Base-by-base conservation (phyloP, 257 asterid species). In the Nemophila menziesii region DNA sequence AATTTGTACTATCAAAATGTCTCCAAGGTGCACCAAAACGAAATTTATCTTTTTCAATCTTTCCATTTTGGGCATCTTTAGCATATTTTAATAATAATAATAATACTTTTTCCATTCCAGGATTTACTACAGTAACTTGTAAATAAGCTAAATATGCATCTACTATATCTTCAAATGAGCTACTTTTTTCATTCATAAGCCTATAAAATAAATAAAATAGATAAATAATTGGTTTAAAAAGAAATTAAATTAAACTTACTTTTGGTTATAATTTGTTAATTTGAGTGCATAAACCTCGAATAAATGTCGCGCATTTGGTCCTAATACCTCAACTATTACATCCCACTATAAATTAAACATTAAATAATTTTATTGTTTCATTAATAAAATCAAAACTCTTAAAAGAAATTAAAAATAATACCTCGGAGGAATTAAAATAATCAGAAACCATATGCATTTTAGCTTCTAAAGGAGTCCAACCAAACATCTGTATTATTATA, bases 21-120 rank as follows among this genome's bases (percentile, higher is more conserved):
- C 93, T 76, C 98, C 98, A 89, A 18, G 98, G 86, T 55, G 96
- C 84, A 56, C 98, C 98, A 63, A 80, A 77, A 20, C 70, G 71
- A 46, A 89, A 63, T 55, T 48, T 70, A 66, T 80, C 87, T 64
- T 80, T 68, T 0, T 82, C 52, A 52, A 84, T 61, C 61, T 70
- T 74, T 52, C 93, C 94, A 45, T 61, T 66, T 43, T 52, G 79
- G 52, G 75, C 84, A 70, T 89, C 92, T 45, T 49, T 48, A 17
- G 93, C 92, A 61, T 84, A 89, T 55, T 78, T 71, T 64, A 80
- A 85, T 63, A 84, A 44, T 51, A 65, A 61, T 61, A 57, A 50
- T 55, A 89, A 52, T 46, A 94, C 93, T 68, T 63, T 77, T 49
- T 80, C 92, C 87, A 89, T 80, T 46, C 94, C 87, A 64, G 98